Evolutionary conservation across 163 green algal species (phyloP), one percentile per base, ranked within the genome.

Genomic region (Scenedesmus sp.): DNA sequence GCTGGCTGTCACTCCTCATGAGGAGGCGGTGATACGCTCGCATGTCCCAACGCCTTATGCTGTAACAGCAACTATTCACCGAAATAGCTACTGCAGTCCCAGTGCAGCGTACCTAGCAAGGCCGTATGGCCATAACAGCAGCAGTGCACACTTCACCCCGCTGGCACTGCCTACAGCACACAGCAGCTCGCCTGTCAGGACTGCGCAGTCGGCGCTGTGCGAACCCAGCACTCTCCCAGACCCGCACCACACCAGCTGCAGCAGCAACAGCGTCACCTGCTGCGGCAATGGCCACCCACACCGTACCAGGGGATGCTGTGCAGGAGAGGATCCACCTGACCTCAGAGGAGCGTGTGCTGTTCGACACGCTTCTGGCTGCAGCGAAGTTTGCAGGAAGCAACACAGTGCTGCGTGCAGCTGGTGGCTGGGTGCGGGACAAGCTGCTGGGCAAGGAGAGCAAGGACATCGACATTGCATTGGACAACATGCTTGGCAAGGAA

Each of bases 341-440:
- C 2, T 90, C 93, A 0, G 84, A 94, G 67, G 98, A 99, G 94
- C 66, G 93, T 66, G 91, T 95, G 34, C 86, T 99, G 3, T 99
- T 99, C 79, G 90, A 94, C 20, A 96, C 95, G 16, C 96, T 99
- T 70, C 92, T 98, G 64, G 95, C 92, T 23, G 96, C 96, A 13
- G 91, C 74, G 23, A 82, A 93, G 66, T 93, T 97, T 64, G 93
- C 94, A 10, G 95, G 94, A 9, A 92, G 96, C 18, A 87, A 70
- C 57, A 98, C 97, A 7, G 97, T 97, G 73, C 95, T 99, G 76
- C 96, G 98, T 2, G 99, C 97, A 87, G 98, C 98, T 8, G 98
- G 98, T 15, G 98, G 98, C 15, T 99, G 98, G 98, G 98, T 99
- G 83, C 93, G 98, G 0, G 98, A 99, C 94, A 99, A 99, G 95